These are phyloP conservation scores for Periconia sp. DNA, from an alignment of 2,329 filamentous ascomycete genomes.

Conservation along the genomic window DNA sequence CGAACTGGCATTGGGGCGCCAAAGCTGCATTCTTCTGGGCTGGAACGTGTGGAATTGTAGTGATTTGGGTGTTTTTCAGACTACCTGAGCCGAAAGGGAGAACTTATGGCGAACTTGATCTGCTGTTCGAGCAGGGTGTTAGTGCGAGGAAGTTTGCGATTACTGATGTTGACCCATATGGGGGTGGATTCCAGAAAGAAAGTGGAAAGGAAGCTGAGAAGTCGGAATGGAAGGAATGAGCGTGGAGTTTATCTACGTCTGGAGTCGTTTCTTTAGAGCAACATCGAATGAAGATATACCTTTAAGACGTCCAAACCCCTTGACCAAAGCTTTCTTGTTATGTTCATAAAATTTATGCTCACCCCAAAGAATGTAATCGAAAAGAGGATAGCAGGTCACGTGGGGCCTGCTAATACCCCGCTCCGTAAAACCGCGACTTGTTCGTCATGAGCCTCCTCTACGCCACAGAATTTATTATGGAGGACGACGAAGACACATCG, in stretches of 20 bases:
- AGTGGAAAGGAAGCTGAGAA: conserved; percentile 16
- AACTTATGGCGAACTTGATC: conserved; percentile 82
- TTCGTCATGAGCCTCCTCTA: too few species aligned
- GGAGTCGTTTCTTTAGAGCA: too few species aligned
- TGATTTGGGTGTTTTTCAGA: conserved; percentile 79
- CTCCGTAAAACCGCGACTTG: too few species aligned
- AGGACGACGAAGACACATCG: neutral
- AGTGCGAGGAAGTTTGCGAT: conserved; percentile 32
- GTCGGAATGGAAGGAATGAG: conserved; percentile 21
- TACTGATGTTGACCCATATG: conserved; percentile 30
- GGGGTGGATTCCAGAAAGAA: conserved; percentile 15
- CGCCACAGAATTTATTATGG: too few species aligned
- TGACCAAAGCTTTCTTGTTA: too few species aligned
- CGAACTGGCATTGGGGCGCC: conserved; percentile 83
- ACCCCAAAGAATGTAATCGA: too few species aligned
- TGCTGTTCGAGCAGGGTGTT: conserved; percentile 70
- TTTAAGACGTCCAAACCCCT: too few species aligned
- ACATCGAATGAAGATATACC: too few species aligned
- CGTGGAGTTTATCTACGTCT: too few species aligned
- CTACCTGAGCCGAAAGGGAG: conserved; percentile 79
- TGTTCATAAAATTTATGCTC: too few species aligned
- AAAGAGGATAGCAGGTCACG: too few species aligned
- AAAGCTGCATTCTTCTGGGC: conserved; percentile 87
- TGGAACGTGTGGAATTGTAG: conserved; percentile 76
- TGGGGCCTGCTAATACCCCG: too few species aligned